A percentile compares a stretch with the other conserved stretches of the same genome.
Conservation (phyloP, 129 eudicot species). For the Kitagawia praeruptora region DNA sequence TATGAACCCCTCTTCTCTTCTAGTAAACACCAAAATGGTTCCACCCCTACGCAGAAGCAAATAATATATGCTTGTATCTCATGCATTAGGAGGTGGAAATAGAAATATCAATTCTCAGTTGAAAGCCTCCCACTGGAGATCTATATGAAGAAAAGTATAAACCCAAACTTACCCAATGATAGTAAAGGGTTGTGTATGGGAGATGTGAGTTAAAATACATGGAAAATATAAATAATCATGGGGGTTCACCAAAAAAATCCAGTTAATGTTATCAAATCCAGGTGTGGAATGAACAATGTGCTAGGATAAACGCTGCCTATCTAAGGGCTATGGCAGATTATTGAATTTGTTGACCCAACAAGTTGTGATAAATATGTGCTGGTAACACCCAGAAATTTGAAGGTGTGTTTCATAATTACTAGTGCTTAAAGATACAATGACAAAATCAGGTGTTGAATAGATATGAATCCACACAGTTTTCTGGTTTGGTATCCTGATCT, state of each 20-base stretch:
- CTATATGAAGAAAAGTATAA: not conserved
- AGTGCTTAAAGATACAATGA: not conserved
- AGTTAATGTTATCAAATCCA: not conserved
- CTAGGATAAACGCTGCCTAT: not conserved
- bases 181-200: not conserved
- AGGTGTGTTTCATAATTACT: not conserved
- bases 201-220: not conserved
- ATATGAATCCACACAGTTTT: conserved; percentile 9
- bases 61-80: not conserved
- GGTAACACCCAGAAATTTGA: not conserved
- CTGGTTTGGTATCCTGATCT: not conserved
- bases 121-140: not conserved
- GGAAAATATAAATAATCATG: not conserved
- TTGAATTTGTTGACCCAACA: not conserved
- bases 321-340: not conserved
- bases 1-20: too few species aligned
- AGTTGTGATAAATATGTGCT: not conserved
- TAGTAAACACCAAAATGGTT: not conserved
- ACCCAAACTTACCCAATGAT: not conserved
- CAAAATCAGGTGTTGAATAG: not conserved
- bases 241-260: not conserved
- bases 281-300: not conserved
- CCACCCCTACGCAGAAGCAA: not conserved
- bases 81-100: not conserved
- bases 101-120: not conserved